Evolutionary conservation across 192 early-diverging fungal genomes (phyloP).

Genomic region (Entomortierella beljakovae): DNA sequence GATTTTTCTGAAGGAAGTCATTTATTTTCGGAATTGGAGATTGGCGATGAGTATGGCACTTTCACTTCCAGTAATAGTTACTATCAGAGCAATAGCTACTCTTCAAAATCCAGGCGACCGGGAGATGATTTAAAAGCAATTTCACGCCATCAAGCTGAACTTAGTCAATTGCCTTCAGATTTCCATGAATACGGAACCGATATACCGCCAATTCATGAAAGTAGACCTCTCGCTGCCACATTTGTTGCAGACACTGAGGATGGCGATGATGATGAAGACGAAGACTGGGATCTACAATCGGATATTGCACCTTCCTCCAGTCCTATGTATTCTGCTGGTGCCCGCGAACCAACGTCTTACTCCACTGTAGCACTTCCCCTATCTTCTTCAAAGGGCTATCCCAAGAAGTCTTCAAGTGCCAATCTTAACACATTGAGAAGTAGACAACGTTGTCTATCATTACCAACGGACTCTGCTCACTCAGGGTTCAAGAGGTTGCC

Average conservation of each 20-base stretch:
- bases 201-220: not conserved
- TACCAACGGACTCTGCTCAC: conserved; percentile 3
- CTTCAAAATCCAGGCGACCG: conserved; percentile 1
- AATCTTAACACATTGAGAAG: conserved; percentile 17
- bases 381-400: not conserved
- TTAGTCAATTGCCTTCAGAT: conserved; percentile 11
- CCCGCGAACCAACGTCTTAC: conserved; percentile 16
- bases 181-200: not conserved
- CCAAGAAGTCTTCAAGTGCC: conserved; percentile 33
- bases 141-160: conserved; percentile 40
- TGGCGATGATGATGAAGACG: conserved; percentile 54
- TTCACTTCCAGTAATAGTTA: not conserved
- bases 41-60: conserved; percentile 7
- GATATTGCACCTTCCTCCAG: conserved; percentile 37
- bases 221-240: conserved; percentile 1
- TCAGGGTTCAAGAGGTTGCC: conserved; percentile 22
- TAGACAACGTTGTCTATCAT: conserved; percentile 29
- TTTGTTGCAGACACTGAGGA: conserved; percentile 5
- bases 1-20: conserved; percentile 49
- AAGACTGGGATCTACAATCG: conserved; percentile 48
- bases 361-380: conserved; percentile 28
- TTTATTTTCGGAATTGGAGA: conserved; percentile 26
- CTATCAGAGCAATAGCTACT: conserved; percentile 15
- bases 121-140: conserved; percentile 37
- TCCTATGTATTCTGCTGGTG: conserved; percentile 42